Percentiles rank a stretch among this genome's conserved stretches.
Evolutionary conservation across 306 rosid genomes (phyloP).

Genomic region (Quercus wislizeni): DNA sequence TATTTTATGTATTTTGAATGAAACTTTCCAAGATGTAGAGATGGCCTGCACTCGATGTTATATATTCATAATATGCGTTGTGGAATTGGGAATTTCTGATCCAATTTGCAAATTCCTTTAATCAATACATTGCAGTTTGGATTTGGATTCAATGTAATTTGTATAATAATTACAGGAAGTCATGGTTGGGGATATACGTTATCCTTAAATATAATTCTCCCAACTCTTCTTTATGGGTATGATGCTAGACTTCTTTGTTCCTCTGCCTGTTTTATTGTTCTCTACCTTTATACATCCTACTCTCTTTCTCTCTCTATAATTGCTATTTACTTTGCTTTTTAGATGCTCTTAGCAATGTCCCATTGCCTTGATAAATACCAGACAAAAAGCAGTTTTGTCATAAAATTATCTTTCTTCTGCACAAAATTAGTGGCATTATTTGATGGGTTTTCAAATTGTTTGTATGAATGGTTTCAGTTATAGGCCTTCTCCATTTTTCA

Average conservation of each 20-base stretch:
- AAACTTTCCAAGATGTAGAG: not conserved
- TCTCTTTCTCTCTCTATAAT: not conserved
- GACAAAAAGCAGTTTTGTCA: not conserved
- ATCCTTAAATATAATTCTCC: not conserved
- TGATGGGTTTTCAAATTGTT: not conserved
- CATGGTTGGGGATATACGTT: not conserved
- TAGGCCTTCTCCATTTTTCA: conserved; percentile 97
- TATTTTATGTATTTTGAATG: not conserved
- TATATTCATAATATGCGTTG: not conserved
- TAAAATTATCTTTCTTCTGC: not conserved
- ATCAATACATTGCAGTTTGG: not conserved
- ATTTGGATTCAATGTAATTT: not conserved
- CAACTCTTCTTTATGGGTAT: not conserved
- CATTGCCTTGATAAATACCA: not conserved
- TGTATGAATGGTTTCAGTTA: conserved; percentile 51
- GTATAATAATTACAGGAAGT: not conserved
- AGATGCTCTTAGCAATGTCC: not conserved
- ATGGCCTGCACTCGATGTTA: not conserved
- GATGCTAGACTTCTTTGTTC: no score
- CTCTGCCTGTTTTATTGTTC: not conserved
- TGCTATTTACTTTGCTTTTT: not conserved
- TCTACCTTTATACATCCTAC: not conserved
- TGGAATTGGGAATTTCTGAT: not conserved
- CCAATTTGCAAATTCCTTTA: not conserved
- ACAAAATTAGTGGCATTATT: not conserved